Percentiles rank a stretch among this genome's conserved stretches.
These are phyloP conservation scores for Aureobasidium sp. DNA, from an alignment of 2,329 filamentous ascomycete genomes.

Conservation along the genomic window DNA sequence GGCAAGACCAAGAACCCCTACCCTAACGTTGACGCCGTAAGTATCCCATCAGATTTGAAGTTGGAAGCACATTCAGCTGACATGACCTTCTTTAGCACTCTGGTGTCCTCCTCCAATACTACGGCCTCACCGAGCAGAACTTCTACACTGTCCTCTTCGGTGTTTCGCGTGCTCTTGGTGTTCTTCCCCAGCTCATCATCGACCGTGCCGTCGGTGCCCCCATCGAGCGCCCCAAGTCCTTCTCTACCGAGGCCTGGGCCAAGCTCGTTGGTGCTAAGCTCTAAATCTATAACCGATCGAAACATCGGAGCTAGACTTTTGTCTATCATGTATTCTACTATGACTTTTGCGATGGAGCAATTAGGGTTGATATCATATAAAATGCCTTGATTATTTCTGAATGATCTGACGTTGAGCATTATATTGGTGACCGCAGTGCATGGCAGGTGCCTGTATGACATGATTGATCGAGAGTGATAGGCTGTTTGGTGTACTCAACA, in stretches of 20 bases:
- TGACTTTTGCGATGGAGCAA: constrained; percentile 15
- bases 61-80: constrained; percentile 9
- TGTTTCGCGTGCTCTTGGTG: constrained; percentile 95
- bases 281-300: constrained; percentile 46
- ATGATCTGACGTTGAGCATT: neutral
- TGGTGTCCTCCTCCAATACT: constrained; percentile 98
- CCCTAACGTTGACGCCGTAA: constrained; percentile 88
- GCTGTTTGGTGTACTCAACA: neutral
- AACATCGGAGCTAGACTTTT: neutral
- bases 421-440: neutral
- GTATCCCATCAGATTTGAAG: constrained; percentile 18
- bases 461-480: neutral
- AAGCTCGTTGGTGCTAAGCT: constrained; percentile 87
- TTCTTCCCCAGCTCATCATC: constrained; percentile 98
- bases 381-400: constrained; percentile 11
- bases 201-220: constrained; percentile 95
- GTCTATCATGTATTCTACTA: constrained; percentile 14
- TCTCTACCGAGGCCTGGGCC: constrained; percentile 94
- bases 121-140: constrained; percentile 96
- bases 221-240: constrained; percentile 98
- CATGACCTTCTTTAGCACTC: constrained; percentile 56
- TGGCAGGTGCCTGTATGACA: neutral
- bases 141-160: constrained; percentile 99
- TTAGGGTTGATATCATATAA: constrained; percentile 15
- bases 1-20: constrained; percentile 99